Percentiles rank a stretch among this genome's conserved stretches.
phyloP scores from a whole-genome alignment of 2,329 filamentous ascomycete genomes.

The Conoideocrella luteorostrata region DNA sequence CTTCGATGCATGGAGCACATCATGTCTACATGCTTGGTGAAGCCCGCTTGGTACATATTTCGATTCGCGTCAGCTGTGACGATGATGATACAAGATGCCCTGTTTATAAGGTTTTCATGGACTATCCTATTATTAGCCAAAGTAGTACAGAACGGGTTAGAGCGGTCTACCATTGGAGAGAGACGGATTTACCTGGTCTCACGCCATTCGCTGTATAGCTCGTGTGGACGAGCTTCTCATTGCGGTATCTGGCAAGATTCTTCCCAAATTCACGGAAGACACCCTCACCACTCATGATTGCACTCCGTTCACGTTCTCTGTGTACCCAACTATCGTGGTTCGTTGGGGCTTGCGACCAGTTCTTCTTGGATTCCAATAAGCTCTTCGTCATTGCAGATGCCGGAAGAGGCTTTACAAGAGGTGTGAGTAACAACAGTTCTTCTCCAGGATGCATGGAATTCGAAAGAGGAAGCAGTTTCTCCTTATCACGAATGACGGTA shows the following conservation, averaged over 20 bases:
- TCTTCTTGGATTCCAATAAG: constrained; percentile 49
- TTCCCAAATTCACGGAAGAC: constrained; percentile 87
- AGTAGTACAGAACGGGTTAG: no score
- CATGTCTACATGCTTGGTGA: constrained; percentile 94
- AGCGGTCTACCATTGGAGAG: no score
- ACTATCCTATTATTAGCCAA: constrained; percentile 36
- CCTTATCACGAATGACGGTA: constrained; percentile 84
- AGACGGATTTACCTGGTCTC: constrained; percentile 63
- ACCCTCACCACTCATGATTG: constrained; percentile 84
- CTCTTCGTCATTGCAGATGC: constrained; percentile 77
- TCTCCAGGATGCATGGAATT: constrained; percentile 77
- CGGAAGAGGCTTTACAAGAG: constrained; percentile 84
- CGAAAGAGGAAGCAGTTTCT: constrained; percentile 74
- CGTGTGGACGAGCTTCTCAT: constrained; percentile 82
- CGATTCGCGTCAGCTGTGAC: constrained; percentile 91
- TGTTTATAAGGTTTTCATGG: constrained; percentile 86
- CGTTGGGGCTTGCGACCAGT: constrained; percentile 25
- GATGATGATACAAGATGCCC: constrained; percentile 81
- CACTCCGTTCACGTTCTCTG: constrained; percentile 48
- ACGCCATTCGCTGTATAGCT: constrained; percentile 94
- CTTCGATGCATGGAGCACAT: constrained; percentile 81
- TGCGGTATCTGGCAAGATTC: constrained; percentile 77
- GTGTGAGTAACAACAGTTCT: constrained; percentile 82
- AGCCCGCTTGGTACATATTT: constrained; percentile 88
- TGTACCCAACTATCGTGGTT: constrained; percentile 51